Evolutionary conservation across 2,329 filamentous ascomycete genomes (phyloP), one percentile per base, ranked within the genome.

Genomic region (Dothistroma pini): DNA sequence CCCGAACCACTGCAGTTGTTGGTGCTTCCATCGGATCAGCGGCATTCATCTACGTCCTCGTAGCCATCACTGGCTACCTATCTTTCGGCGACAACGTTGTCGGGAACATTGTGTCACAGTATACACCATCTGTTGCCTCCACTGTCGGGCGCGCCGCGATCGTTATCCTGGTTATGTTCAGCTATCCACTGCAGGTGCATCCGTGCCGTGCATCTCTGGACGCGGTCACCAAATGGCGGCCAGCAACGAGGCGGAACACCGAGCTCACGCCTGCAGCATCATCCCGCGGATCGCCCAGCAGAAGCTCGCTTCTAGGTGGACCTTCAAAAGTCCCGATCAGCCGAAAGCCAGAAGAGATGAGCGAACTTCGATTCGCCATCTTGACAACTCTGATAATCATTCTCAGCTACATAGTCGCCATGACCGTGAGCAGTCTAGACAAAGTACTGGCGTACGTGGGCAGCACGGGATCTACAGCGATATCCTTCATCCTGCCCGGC

Each of bases 81-180:
- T 96, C 93, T 0, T 99, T 97, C 75, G 95, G 95, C 64, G 90
- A 96, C 77, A 87, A 86, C 64, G 88, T 99, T 49, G 84, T 86
- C 21, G 93, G 93, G 62, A 99, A 99, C 74, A 97, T 99, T 71
- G 88, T 99, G 47, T 87, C 88, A 57, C 96, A 96, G 87, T 97
- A 93, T 73, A 80, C 86, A 4, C 85, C 90, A 1, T 91, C 89
- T 0, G 83, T 91, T 49, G 88, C 89, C 16, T 93, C 93, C 1
- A 97, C 93, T 1, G 92, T 99, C 68, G 95, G 91, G 57, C 93
- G 96, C 67, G 91, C 92, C 2, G 95, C 95, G 52, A 99, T 99
- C 66, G 95, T 99, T 41, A 83, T 97, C 60, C 86, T 99, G 0
- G 95, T 99, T 68, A 92, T 96, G 75, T 97, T 99, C 75, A 96